Conservation (phyloP, 345 rosid species). For the Salix suchowensis region DNA sequence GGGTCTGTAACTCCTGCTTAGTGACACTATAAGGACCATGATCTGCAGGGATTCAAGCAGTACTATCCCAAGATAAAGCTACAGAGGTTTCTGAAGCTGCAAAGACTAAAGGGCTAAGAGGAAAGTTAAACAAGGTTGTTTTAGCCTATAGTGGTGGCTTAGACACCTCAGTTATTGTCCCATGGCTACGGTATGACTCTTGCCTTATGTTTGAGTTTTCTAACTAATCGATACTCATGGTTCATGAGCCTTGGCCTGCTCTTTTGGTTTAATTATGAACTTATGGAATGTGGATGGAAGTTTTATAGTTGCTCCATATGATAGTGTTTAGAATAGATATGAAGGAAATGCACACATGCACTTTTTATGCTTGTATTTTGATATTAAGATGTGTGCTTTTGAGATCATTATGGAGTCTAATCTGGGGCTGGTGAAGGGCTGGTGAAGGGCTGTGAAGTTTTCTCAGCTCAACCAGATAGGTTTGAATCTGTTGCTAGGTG, state of each 20-base stretch:
- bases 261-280: neutral
- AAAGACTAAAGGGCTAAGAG: conserved; percentile 56
- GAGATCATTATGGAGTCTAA: neutral
- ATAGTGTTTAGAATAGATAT: neutral
- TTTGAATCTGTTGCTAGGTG: neutral
- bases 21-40: neutral
- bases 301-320: neutral
- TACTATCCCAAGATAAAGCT: conserved; percentile 39
- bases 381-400: neutral
- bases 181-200: conserved; percentile 74
- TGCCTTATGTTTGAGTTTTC: conserved; percentile 13
- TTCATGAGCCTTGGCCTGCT: neutral
- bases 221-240: neutral
- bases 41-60: conserved; percentile 55
- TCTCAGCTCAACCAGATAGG: neutral
- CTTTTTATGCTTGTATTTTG: neutral
- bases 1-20: neutral
- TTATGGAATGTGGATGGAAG: neutral
- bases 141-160: conserved; percentile 96
- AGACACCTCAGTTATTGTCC: conserved; percentile 95
- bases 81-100: conserved; percentile 20
- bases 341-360: neutral
- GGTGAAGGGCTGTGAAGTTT: neutral
- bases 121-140: conserved; percentile 85
- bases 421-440: neutral